Percentiles rank a stretch among this genome's conserved stretches.
Conservation (phyloP, 306 rosid species). For the Prunus armeniaca region DNA sequence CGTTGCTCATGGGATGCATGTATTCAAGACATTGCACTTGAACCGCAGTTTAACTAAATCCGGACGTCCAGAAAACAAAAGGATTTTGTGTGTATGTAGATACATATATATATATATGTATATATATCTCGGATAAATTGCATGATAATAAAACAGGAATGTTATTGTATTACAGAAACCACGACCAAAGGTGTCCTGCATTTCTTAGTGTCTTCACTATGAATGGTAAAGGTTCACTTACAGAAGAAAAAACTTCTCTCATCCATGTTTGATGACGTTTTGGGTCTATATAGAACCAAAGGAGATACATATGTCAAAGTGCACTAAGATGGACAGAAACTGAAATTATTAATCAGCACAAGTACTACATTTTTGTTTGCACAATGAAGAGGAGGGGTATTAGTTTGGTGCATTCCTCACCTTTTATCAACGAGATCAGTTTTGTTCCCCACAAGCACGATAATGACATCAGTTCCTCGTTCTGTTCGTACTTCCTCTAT, state of each 20-base stretch:
- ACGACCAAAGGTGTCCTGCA: not conserved
- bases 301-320: not conserved
- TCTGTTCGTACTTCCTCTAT: conserved; percentile 95
- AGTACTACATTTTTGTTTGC: not conserved
- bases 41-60: not conserved
- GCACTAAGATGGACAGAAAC: not conserved
- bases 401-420: conserved; percentile 35
- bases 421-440: conserved; percentile 98
- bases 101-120: too few species aligned
- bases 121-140: not conserved
- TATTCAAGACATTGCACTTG: not conserved
- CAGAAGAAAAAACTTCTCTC: not conserved
- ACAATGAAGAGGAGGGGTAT: not conserved
- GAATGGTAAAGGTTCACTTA: not conserved
- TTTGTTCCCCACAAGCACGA: conserved; percentile 96
- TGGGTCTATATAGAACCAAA: not conserved
- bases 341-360: not conserved
- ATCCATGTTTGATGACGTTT: not conserved
- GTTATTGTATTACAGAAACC: not conserved
- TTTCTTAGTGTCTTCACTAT: not conserved
- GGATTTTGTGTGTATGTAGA: too few species aligned
- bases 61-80: too few species aligned
- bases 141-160: not conserved
- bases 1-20: not conserved
- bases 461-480: conserved; percentile 92